A percentile compares a stretch with the other conserved stretches of the same genome.
Conservation (phyloP, 176 grass and related monocot genomes). For the Bolboschoenus planiculmis region DNA sequence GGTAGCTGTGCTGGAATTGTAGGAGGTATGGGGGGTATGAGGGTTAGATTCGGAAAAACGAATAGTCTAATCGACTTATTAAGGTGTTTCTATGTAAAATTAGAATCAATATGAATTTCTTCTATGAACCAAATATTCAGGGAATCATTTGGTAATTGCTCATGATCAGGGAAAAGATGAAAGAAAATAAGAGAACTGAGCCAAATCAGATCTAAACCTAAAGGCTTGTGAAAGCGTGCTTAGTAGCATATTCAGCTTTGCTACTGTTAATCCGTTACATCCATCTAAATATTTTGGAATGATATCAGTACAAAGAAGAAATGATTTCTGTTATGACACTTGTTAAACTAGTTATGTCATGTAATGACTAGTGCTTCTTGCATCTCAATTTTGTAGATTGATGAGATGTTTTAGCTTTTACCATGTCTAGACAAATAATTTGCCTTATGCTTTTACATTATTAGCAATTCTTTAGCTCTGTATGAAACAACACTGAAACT, state of each 20-base stretch:
- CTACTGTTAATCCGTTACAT: neutral
- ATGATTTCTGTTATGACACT: neutral
- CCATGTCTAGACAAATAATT: neutral
- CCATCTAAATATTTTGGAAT: neutral
- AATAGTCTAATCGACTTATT: neutral
- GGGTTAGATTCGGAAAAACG: neutral
- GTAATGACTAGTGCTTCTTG: neutral
- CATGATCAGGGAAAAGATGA: neutral
- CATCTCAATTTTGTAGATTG: neutral
- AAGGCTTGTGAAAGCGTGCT: neutral
- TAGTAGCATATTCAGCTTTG: neutral
- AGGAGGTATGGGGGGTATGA: neutral
- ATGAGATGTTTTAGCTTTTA: neutral
- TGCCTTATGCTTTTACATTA: neutral
- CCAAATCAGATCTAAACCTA: slow-evolving; percentile 3
- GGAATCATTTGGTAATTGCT: neutral
- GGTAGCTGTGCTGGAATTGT: neutral
- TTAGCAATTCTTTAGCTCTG: neutral
- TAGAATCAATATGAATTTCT: neutral
- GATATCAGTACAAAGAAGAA: neutral
- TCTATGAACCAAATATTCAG: neutral
- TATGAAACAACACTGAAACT: neutral
- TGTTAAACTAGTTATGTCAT: neutral
- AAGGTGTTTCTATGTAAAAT: neutral
- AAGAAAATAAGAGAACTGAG: neutral